Conservation (phyloP, 2,329 filamentous ascomycete species). For the Aspergillus sp. region DNA sequence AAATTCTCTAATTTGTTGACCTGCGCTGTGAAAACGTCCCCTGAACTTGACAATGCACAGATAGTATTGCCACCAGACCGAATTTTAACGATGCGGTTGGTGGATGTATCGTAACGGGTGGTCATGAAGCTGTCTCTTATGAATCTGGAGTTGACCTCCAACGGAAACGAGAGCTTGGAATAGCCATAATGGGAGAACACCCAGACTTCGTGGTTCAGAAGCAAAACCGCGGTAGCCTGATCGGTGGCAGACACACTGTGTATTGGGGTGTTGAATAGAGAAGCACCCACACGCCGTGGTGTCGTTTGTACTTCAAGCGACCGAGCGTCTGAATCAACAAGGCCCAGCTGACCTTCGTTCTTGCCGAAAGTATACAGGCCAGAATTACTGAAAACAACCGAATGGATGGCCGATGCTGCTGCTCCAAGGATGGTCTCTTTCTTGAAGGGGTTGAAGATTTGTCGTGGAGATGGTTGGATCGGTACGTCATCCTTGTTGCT, state of each 20-base stretch:
- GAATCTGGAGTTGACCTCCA: constrained; percentile 69
- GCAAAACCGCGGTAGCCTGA: constrained; percentile 78
- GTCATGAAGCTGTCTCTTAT: constrained; percentile 65
- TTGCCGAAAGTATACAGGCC: constrained; percentile 93
- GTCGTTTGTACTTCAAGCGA: constrained; percentile 80
- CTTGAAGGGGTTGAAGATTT: constrained; percentile 89
- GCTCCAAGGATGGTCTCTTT: constrained; percentile 78
- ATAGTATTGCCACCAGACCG: constrained; percentile 88
- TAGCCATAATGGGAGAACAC: constrained; percentile 96
- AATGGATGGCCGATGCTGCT: constrained; percentile 87
- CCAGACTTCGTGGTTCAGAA: constrained; percentile 86
- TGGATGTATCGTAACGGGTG: constrained; percentile 62
- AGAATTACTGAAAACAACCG: constrained; percentile 77
- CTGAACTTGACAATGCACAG: constrained; percentile 77
- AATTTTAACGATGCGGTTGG: constrained; percentile 72
- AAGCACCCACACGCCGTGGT: constrained; percentile 85
- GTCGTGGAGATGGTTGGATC: constrained; percentile 75
- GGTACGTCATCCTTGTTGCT: constrained; percentile 74
- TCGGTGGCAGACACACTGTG: constrained; percentile 84
- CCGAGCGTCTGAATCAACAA: constrained; percentile 92
- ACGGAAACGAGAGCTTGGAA: constrained; percentile 81
- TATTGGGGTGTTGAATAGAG: constrained; percentile 72
- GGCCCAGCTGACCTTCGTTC: constrained; percentile 87
- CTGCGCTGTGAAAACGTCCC: constrained; percentile 83
- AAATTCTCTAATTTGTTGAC: constrained; percentile 68